Evolutionary conservation across 768 basidiomycete genomes (phyloP), one percentile per base, ranked within the genome.

Genomic region (Podaxis carcinomalis): DNA sequence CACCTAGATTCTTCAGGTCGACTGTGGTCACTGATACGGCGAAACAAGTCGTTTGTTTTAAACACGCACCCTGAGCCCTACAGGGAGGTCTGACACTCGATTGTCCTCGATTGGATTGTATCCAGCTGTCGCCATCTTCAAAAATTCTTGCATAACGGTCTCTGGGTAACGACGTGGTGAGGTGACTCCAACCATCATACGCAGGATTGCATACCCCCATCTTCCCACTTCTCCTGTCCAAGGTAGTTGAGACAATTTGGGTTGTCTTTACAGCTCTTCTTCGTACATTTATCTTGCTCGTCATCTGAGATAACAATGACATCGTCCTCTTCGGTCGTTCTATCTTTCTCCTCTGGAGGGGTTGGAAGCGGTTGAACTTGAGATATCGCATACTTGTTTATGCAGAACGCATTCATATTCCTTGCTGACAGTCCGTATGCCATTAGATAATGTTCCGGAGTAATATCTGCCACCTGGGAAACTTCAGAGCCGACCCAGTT

Each of bases 1-100:
- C 95, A 3, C 96, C 96, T 19, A 98, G 83, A 71, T 98, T 98
- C 93, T 95, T 98, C 93, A 94, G 67, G 40, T 16, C 19, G 35
- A 35, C 63, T 35, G 21, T 49, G 51, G 51, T 47, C 40, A 36
- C 36, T 37, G 35, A 13, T n/a, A 36, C 23, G 51, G 44, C 23
- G 37, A 27, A 51, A 16, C 16, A 13, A 37, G 32, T 32, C 23
- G 52, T 36, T 5, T 50, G 19, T 40, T 10, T 35, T 44, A 36
- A 36, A 56, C 14, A 59, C 75, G 16, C 68, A 90, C 93, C 80
- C 83, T 90, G 63, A 95, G 74, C 23, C 93, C 93, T 10, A 93
- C 86, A 10, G 93, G 93, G 36, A 80, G 67, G 58, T 80, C 79
- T 25, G 75, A 74, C 61, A 84, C 78, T 62, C 87, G 78, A 36